A percentile compares a stretch with the other conserved stretches of the same genome.
phyloP scores from a whole-genome alignment of 371 early-diverging fungal genomes.

The Basidiobolus meristosporus region DNA sequence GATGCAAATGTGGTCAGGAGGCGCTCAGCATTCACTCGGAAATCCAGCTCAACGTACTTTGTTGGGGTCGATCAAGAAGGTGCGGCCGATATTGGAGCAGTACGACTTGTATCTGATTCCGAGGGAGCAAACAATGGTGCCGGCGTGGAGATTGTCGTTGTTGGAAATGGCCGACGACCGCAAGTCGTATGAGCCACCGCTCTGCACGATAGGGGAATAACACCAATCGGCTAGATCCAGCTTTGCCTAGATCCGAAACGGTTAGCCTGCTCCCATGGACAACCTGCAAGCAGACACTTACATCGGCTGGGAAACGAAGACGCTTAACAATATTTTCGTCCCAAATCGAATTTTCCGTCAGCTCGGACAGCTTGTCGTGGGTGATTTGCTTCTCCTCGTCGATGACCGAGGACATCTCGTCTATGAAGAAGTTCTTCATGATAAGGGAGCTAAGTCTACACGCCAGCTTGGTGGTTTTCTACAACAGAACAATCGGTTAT shows the following conservation, averaged over 20 bases:
- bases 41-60: constrained; percentile 20
- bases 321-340: constrained; percentile 42
- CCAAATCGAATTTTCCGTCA: constrained; percentile 45
- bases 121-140: constrained; percentile 79
- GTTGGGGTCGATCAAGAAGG: constrained; percentile 80
- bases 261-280: no score
- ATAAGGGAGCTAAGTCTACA: constrained; percentile 46
- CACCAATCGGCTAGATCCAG: constrained; percentile 67
- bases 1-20: neutral
- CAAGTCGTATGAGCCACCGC: constrained; percentile 85
- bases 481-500: no score
- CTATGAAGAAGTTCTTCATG: constrained; percentile 72
- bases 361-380: constrained; percentile 68
- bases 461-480: constrained; percentile 56
- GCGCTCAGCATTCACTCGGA: neutral
- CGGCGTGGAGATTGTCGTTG: constrained; percentile 48
- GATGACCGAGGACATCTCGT: constrained; percentile 64
- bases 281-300: constrained; percentile 8
- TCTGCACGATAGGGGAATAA: constrained; percentile 89
- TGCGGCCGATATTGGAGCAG: constrained; percentile 84
- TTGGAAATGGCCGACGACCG: constrained; percentile 64
- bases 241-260: constrained; percentile 12
- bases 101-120: constrained; percentile 87
- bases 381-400: constrained; percentile 77
- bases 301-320: constrained; percentile 49